phyloP scores from a whole-genome alignment of 306 rosid species.

The Vicia faba region DNA sequence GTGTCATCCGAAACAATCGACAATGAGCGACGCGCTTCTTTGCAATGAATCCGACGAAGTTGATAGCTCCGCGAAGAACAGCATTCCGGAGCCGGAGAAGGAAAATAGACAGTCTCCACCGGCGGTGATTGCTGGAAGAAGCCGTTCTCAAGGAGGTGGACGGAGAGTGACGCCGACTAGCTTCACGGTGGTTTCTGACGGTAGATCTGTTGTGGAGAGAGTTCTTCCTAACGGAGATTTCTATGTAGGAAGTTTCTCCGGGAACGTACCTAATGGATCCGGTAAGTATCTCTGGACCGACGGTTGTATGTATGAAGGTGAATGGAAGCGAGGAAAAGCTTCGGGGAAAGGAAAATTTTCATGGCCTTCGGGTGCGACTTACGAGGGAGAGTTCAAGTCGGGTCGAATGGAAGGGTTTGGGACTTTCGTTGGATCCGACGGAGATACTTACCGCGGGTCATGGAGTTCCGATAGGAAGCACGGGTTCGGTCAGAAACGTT shows the following conservation, averaged over 20 bases:
- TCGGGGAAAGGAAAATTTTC: constrained; percentile 79
- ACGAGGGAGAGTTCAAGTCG: constrained; percentile 84
- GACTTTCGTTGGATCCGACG: constrained; percentile 69
- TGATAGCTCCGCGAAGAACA: constrained; percentile 51
- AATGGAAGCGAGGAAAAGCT: constrained; percentile 80
- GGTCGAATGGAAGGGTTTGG: constrained; percentile 91
- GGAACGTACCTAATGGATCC: constrained; percentile 81
- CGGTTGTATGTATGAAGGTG: constrained; percentile 88
- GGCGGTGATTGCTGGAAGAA: constrained; percentile 44
- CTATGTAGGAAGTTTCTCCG: constrained; percentile 84
- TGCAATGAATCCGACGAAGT: constrained; percentile 47
- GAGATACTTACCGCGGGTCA: constrained; percentile 74
- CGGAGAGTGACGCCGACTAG: constrained; percentile 80
- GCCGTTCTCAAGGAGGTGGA: constrained; percentile 64
- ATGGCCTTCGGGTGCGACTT: constrained; percentile 94
- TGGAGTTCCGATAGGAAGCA: constrained; percentile 90
- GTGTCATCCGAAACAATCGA: not conserved
- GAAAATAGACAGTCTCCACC: constrained; percentile 40
- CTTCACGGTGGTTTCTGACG: constrained; percentile 18
- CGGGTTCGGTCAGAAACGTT: constrained; percentile 74
- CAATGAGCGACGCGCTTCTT: constrained; percentile 67
- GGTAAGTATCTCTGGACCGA: constrained; percentile 92
- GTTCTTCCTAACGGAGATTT: constrained; percentile 86
- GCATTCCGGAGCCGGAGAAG: constrained; percentile 55
- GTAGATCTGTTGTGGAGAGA: constrained; percentile 51